Base-by-base conservation (phyloP, 2,329 filamentous ascomycete species). In the Colletotrichum tanaceti region DNA sequence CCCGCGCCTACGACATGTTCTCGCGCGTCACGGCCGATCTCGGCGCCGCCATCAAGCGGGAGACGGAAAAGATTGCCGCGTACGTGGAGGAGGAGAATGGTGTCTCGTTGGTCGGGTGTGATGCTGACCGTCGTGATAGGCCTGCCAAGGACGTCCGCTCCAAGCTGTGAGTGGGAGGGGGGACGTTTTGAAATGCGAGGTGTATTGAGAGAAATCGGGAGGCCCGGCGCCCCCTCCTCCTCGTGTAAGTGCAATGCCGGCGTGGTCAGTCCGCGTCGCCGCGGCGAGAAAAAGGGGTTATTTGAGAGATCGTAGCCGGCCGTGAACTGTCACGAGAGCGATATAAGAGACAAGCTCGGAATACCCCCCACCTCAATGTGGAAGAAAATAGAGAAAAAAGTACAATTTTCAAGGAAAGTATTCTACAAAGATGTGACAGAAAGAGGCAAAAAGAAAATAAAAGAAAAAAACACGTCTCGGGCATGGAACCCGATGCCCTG, bases 1-100 rank as follows among this genome's bases (percentile, higher is more conserved):
- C 85, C 73, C 81, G 85, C 49, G 88, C 87, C 18, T 90, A 89
- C 73, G 85, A 81, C 59, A 89, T 90, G 86, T 91, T 90, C 76
- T 75, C 76, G 47, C 82, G 80, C 52, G 86, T 90, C n/a, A 84
- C 89, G 71, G 70, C 77, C 11, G 81, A 82, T 18, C 81, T 90
- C 3, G 87, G 87, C 32, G 76, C 75, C 43, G 80, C 83, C 14
- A 86, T 90, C 73, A 79, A 82, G 74, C 79, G 82, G 70, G 81
- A 81, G 60, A 89, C 87, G 0, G 87, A 89, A 77, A 79, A 81
- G 74, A 75, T 77, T 61, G 80, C 71, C 32, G 71, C 72, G 59
- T 76, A 70, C 46, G 66, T 71, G 41, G 16, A 28, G 7, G 7
- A 32, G 24, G 32, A 2, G 11, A n/a, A n/a, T n/a, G 28, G 28